Conservation (phyloP, 2,329 filamentous ascomycete species). For the Tolypocladium inflatum region DNA sequence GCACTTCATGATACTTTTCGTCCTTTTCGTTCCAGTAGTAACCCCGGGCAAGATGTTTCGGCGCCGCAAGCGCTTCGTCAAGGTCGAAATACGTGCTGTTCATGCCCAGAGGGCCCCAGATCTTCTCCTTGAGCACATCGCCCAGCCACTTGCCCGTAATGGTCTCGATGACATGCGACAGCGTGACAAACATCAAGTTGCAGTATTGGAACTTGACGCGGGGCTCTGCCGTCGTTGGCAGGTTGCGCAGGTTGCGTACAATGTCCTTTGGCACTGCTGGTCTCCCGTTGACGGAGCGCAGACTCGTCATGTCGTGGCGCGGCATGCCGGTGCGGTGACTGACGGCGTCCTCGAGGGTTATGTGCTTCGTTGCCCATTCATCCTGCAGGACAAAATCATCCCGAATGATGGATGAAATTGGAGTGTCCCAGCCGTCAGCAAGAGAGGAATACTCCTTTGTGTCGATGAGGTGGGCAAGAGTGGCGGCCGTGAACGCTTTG, state of each 20-base stretch:
- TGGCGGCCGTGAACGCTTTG: constrained; percentile 43
- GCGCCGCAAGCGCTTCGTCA: constrained; percentile 14
- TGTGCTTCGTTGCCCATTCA: constrained; percentile 15
- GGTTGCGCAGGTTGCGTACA: constrained; percentile 29
- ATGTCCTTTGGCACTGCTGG: constrained; percentile 21
- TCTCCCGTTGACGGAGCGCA: constrained; percentile 18
- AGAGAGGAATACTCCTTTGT: constrained; percentile 20
- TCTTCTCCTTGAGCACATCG: not conserved
- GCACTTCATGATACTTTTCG: constrained; percentile 12
- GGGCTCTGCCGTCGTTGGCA: constrained; percentile 26
- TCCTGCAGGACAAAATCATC: not conserved
- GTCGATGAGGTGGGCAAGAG: constrained; percentile 39
- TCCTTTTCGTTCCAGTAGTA: constrained; percentile 28
- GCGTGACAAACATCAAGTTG: constrained; percentile 39
- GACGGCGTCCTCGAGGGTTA: constrained; percentile 27
- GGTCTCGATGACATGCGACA: constrained; percentile 34
- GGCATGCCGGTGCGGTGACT: constrained; percentile 23
- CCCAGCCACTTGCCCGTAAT: constrained; percentile 20
- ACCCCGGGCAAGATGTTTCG: constrained; percentile 27
- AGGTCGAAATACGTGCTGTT: not conserved
- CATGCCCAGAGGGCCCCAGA: not conserved
- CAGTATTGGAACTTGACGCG: constrained; percentile 37
- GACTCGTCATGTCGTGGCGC: constrained; percentile 23
- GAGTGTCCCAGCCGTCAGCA: constrained; percentile 34
- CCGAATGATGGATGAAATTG: constrained; percentile 27